Evolutionary conservation across 1,284 basidiomycete genomes (phyloP).

Genomic region (Chiua sp.): DNA sequence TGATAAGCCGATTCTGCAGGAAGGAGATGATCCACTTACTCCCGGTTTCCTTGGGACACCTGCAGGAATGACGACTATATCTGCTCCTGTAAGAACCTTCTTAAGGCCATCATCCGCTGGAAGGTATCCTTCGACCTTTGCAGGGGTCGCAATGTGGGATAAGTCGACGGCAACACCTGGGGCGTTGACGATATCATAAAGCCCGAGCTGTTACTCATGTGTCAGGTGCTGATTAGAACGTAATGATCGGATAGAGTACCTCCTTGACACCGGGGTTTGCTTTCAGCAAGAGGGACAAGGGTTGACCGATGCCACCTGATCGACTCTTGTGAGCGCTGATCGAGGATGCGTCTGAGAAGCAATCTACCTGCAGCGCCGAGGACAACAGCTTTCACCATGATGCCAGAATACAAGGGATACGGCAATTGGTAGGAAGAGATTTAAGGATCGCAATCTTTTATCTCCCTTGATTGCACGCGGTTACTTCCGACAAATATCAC

Average conservation of each 20-base stretch:
- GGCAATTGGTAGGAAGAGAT: neutral
- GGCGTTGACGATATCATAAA: slow-evolving; percentile 97
- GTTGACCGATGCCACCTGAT: slow-evolving; percentile 90
- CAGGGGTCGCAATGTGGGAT: slow-evolving; percentile 85
- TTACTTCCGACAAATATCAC: slow-evolving; percentile 18
- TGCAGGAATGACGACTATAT: slow-evolving; percentile 95
- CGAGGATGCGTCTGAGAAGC: neutral
- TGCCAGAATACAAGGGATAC: slow-evolving; percentile 46
- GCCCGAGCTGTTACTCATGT: slow-evolving; percentile 60
- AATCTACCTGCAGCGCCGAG: slow-evolving; percentile 86
- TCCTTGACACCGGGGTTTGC: slow-evolving; percentile 81
- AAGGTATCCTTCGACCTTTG: slow-evolving; percentile 80
- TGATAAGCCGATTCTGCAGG: slow-evolving; percentile 5
- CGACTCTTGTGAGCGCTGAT: slow-evolving; percentile 6
- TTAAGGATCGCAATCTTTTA: slow-evolving; percentile 20
- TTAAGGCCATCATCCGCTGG: slow-evolving; percentile 81
- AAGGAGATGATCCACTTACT: slow-evolving; percentile 50
- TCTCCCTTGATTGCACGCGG: slow-evolving; percentile 22
- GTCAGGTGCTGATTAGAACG: neutral
- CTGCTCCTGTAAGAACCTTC: slow-evolving; percentile 84
- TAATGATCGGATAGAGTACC: slow-evolving; percentile 43
- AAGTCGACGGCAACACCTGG: slow-evolving; percentile 97
- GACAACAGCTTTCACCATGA: slow-evolving; percentile 92
- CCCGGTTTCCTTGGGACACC: slow-evolving; percentile 98
- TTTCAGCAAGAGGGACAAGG: slow-evolving; percentile 91